Evolutionary conservation across 2,329 filamentous ascomycete genomes (phyloP).

Genomic region (Samsoniella hepiali): DNA sequence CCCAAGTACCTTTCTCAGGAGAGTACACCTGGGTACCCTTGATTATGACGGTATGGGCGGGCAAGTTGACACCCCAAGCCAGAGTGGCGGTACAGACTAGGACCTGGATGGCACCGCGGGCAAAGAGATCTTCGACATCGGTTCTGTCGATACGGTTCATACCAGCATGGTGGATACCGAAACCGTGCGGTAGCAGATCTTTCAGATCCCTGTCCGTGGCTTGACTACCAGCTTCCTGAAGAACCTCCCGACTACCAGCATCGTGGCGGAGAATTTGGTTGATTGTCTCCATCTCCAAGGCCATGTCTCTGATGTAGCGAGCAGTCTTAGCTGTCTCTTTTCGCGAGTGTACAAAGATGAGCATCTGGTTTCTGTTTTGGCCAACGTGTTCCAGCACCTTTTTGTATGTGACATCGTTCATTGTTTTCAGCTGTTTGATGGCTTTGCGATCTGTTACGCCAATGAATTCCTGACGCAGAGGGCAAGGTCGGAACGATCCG

Average conservation of each 20-base stretch:
- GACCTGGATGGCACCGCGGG: conserved; percentile 87
- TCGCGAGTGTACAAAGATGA: conserved; percentile 96
- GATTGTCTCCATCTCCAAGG: conserved; percentile 94
- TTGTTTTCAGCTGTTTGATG: conserved; percentile 97
- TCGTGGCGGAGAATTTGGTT: conserved; percentile 92
- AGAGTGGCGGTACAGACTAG: conserved; percentile 97
- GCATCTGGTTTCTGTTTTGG: conserved; percentile 90
- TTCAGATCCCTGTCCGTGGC: conserved; percentile 87
- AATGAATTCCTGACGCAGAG: conserved; percentile 93
- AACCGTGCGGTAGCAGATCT: conserved; percentile 90
- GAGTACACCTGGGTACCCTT: conserved; percentile 98
- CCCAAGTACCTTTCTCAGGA: conserved; percentile 97
- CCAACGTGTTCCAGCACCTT: conserved; percentile 97
- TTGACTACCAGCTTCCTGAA: conserved; percentile 78
- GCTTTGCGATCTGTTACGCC: conserved; percentile 97
- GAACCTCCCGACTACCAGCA: conserved; percentile 82
- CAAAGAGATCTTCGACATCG: conserved; percentile 91
- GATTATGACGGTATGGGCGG: conserved; percentile 97
- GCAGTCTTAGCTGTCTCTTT: conserved; percentile 99
- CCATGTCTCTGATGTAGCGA: conserved; percentile 93
- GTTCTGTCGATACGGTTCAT: conserved; percentile 95
- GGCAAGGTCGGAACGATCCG: conserved; percentile 88
- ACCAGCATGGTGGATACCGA: conserved; percentile 97
- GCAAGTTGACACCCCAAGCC: conserved; percentile 97
- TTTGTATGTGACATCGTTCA: conserved; percentile 98